Evolutionary conservation across 225 moss, liverwort and hornwort species (phyloP).

Genomic region (Antitrichia curtipendula): DNA sequence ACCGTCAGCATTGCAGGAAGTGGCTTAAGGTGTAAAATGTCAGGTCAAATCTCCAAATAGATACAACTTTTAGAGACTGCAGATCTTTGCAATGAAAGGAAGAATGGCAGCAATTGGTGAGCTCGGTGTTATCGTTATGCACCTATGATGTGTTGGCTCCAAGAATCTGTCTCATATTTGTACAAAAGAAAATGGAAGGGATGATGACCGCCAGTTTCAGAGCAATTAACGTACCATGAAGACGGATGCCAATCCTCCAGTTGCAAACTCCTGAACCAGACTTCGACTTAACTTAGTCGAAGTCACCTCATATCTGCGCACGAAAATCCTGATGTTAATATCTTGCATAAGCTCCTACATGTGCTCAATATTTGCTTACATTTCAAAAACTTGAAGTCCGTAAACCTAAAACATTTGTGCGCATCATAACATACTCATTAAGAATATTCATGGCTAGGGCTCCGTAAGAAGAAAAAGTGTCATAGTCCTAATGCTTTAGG

Average conservation of each 20-base stretch:
- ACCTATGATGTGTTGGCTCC: background rate
- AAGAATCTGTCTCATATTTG: background rate
- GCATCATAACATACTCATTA: background rate
- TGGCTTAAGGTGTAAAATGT: background rate
- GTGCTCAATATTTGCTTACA: background rate
- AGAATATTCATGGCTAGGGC: background rate
- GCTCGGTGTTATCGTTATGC: background rate
- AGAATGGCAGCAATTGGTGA: background rate
- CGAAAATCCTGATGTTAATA: background rate
- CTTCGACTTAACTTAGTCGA: slow-evolving; percentile 86
- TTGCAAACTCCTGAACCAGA: slow-evolving; percentile 60
- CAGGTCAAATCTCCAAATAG: background rate
- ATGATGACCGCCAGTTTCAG: background rate
- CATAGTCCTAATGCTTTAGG: background rate
- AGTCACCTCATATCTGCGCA: slow-evolving; percentile 83
- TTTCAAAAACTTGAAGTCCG: background rate
- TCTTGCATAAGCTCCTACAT: background rate
- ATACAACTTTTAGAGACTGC: background rate
- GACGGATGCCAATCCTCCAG: slow-evolving; percentile 76
- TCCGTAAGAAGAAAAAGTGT: background rate
- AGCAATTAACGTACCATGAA: slow-evolving; percentile 45
- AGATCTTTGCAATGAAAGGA: background rate
- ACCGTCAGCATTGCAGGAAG: background rate
- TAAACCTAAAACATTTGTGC: background rate
- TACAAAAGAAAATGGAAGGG: background rate